Percentiles rank a stretch among this genome's conserved stretches.
Conservation (phyloP, 345 rosid species). For the Syzygium grande region DNA sequence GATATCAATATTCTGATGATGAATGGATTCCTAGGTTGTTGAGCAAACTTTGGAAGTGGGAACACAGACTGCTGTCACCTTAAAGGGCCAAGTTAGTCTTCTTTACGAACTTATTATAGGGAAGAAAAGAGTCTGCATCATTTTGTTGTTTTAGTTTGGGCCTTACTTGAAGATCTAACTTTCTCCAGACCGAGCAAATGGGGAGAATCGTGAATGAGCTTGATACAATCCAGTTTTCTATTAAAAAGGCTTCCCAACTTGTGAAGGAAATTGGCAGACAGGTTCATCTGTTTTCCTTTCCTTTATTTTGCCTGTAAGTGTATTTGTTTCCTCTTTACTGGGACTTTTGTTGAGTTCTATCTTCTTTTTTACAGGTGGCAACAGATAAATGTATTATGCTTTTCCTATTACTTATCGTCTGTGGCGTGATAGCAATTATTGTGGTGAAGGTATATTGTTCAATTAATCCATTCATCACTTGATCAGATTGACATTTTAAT, state of each 20-base stretch:
- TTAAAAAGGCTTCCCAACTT: conserved; percentile 95
- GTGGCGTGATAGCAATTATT: conserved; percentile 89
- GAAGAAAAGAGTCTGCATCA: not conserved
- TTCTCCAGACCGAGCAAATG: conserved; percentile 95
- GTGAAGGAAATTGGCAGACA: conserved; percentile 99
- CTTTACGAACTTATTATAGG: not conserved
- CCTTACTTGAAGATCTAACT: not conserved
- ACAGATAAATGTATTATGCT: conserved; percentile 98
- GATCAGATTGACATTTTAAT: not conserved
- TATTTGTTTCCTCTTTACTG: not conserved
- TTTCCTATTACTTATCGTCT: conserved; percentile 81
- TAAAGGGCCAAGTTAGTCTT: conserved; percentile 87
- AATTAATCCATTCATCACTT: not conserved
- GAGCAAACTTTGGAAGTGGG: conserved; percentile 98
- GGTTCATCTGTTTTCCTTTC: conserved; percentile 30
- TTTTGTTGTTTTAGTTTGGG: not conserved
- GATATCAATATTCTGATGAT: not conserved
- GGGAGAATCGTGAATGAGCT: conserved; percentile 93
- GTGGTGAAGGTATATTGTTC: conserved; percentile 71
- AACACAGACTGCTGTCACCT: conserved; percentile 80
- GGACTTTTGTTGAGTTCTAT: not conserved
- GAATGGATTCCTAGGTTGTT: conserved; percentile 48
- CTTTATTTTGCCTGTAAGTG: not conserved
- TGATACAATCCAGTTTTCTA: conserved; percentile 95
- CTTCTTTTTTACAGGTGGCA: conserved; percentile 62